Conservation (phyloP, 2,329 filamentous ascomycete genomes). For the Stagonosporopsis rhizophila region DNA sequence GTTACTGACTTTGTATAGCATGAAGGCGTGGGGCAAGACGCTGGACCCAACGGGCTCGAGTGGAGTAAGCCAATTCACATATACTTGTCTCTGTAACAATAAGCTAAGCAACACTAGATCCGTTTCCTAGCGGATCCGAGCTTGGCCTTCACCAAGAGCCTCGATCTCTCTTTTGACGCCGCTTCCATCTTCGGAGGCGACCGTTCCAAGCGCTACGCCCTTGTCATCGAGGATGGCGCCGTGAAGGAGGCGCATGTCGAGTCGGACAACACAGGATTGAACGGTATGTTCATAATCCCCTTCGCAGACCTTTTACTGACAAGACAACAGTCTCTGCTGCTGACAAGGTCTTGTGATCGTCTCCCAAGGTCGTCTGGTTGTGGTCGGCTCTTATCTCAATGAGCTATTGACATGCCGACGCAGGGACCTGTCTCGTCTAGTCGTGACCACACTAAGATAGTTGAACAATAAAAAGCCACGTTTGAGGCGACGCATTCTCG, state of each 20-base stretch:
- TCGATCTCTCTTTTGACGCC: constrained; percentile 84
- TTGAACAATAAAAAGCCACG: background rate
- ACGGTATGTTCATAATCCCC: constrained; percentile 61
- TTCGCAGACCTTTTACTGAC: constrained; percentile 12
- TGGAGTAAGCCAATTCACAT: constrained; percentile 67
- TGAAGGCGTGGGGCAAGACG: constrained; percentile 84
- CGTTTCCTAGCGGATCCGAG: constrained; percentile 87
- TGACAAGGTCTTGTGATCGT: constrained; percentile 38
- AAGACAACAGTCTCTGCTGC: constrained; percentile 39
- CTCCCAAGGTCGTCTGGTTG: background rate
- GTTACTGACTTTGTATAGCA: constrained; percentile 60
- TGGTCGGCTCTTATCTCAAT: background rate
- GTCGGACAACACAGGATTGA: constrained; percentile 84
- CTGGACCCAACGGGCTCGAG: constrained; percentile 78
- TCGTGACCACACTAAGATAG: background rate
- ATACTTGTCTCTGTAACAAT: background rate
- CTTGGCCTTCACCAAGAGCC: constrained; percentile 79
- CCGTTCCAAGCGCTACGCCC: constrained; percentile 86
- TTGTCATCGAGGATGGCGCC: constrained; percentile 83
- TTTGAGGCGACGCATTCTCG: background rate
- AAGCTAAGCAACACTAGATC: constrained; percentile 63
- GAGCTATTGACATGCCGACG: background rate
- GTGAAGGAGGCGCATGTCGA: constrained; percentile 83
- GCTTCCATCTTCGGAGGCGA: constrained; percentile 79
- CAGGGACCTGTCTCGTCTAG: background rate